Conservation (phyloP, 257 asterid species). For the Solanum rostratum region DNA sequence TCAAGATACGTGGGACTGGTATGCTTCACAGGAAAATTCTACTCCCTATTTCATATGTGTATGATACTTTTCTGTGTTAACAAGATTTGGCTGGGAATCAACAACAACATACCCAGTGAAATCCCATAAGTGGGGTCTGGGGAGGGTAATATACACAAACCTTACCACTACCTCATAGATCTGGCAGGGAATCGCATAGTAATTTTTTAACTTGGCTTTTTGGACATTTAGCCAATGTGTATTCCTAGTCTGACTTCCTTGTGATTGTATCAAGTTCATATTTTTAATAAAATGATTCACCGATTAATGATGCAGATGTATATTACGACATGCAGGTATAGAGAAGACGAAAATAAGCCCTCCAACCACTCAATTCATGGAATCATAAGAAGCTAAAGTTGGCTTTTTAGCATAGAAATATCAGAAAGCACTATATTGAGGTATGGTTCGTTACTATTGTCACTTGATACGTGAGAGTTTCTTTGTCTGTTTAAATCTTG, state of each 20-base stretch:
- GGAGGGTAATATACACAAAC: too few species aligned
- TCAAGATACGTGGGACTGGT: constrained; percentile 63
- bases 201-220: neutral
- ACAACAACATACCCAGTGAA: too few species aligned
- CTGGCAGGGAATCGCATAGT: neutral
- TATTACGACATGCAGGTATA: constrained; percentile 28
- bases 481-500: neutral
- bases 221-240: neutral
- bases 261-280: neutral
- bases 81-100: neutral
- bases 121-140: too few species aligned
- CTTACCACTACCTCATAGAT: too few species aligned
- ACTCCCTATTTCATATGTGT: neutral
- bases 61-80: neutral
- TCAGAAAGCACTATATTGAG: neutral
- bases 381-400: constrained; percentile 25
- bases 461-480: neutral
- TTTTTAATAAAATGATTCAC: neutral
- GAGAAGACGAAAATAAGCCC: constrained; percentile 42
- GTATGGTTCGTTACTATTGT: neutral
- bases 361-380: constrained; percentile 70
- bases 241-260: neutral
- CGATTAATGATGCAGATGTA: neutral
- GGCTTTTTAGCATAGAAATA: neutral
- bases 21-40: constrained; percentile 2